Evolutionary conservation across 805 yeast genomes (phyloP).

Genomic region (Zygoascus biomembranicola): DNA sequence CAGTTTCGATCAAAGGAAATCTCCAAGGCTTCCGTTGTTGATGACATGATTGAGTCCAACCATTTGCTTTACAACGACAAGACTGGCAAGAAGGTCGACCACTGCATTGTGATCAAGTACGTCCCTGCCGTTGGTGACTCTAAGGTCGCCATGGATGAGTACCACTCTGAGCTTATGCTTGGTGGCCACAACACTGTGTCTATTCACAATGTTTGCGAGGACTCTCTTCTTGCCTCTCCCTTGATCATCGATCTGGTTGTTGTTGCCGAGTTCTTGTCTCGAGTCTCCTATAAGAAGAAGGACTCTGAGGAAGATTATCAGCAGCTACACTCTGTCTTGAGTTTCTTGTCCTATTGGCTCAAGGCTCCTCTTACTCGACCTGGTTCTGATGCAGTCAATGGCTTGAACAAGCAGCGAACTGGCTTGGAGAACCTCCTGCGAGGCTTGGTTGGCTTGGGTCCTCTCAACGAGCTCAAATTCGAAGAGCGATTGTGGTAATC

Average conservation of each 20-base stretch:
- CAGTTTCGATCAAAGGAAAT: slow-evolving; percentile 96
- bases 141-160: slow-evolving; percentile 98
- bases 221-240: slow-evolving; percentile 89
- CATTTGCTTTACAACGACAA: slow-evolving; percentile 75
- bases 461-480: slow-evolving; percentile 84
- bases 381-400: slow-evolving; percentile 84
- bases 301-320: slow-evolving; percentile 43
- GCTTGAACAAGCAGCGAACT: slow-evolving; percentile 88
- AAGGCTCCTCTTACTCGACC: slow-evolving; percentile 93
- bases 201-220: slow-evolving; percentile 94
- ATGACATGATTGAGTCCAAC: slow-evolving; percentile 87
- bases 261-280: slow-evolving; percentile 80
- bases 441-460: slow-evolving; percentile 81
- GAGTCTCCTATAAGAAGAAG: slow-evolving; percentile 68
- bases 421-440: slow-evolving; percentile 88
- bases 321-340: slow-evolving; percentile 72
- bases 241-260: slow-evolving; percentile 85
- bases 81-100: slow-evolving; percentile 73
- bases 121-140: slow-evolving; percentile 92
- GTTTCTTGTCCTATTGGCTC: slow-evolving; percentile 89
- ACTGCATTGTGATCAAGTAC: slow-evolving; percentile 91
- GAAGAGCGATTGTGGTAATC: slow-evolving; percentile 66
- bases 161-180: slow-evolving; percentile 91
- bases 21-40: slow-evolving; percentile 86
- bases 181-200: slow-evolving; percentile 96